Evolutionary conservation across 441 rosid species (phyloP), one percentile per base, ranked within the genome.

Genomic region (Gossypium trilobum): DNA sequence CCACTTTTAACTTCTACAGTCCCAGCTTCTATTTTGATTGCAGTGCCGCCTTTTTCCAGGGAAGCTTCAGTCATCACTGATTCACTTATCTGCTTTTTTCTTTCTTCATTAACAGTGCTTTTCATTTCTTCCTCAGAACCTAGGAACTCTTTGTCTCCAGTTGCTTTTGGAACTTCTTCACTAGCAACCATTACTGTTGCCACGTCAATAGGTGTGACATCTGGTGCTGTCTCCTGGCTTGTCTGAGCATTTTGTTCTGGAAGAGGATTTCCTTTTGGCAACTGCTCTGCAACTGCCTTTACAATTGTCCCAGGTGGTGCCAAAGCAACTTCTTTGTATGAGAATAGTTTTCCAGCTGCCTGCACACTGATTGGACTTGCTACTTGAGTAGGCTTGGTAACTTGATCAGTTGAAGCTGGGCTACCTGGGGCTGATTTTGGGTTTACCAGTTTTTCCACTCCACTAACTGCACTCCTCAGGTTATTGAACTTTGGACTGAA

Each of bases 271-370:
- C 69, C 91, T 78, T 86, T 82, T 44, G 96, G 90, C 79, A 83
- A 77, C 79, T 89, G 89, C 78, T 91, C 97, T 8, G 92, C 76
- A 74, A 87, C 97, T 20, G 88, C 85, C 86, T 92, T 95, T 71
- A 91, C 98, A 77, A 95, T 90, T 25, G 96, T 90, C 74, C 99
- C 97, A 31, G 96, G 99, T 57, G 95, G 97, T 68, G 98, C 98
- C 82, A 93, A 78, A 69, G 99, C 99, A 80, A 95, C 99, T 86
- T 95, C 99, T 80, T 95, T 95, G 80, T 95, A 95, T 80, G 99
- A 91, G 84, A 95, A 93, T 55, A 87, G 84, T 79, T 89, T 95
- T 79, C 99, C 99, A 67, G 88, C 87, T 72, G 92, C 89, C 75
- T 87, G 88, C 76, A 85, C 87, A 73, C 84, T 87, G 75, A 90